Base-by-base conservation (phyloP, 1,139 yeast species). In the Hemisphaericaspora xylofermentans region DNA sequence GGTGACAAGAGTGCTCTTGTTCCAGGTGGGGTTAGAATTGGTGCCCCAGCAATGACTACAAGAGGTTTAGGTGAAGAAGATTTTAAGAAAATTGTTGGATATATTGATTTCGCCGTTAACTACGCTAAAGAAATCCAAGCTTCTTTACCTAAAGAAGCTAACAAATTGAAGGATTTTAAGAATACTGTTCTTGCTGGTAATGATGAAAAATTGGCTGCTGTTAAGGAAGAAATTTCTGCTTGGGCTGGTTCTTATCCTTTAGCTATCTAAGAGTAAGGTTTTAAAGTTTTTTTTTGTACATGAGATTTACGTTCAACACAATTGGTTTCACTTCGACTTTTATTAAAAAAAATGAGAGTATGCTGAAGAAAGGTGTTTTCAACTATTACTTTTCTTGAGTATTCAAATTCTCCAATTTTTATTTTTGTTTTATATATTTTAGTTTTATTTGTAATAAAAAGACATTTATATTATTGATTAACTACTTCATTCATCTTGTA, bases 11-110 rank as follows among this genome's bases (percentile, higher is more conserved):
- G 95, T 32, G 98, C 98, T 26, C 74, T 91, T 53, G 88, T 88
- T 69, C 98, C 98, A 56, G 88, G 95, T 40, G 98, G 98, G 52
- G 76, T 91, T 58, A 85, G 98, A 75, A 88, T 91, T 45, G 98
- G 98, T 54, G 88, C 98, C 34, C 98, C 98, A 44, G 97, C 97
- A 44, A 91, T 91, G 98, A 86, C 97, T 49, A 88, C 97, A 40
- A 84, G 98, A 74, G 97, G 97, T 22, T 84, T 91, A 57, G 84
- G 85, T 35, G 79, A 78, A 48, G 76, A 68, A 36, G 97, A 91
- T 57, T 91, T 91, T 56, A 80, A 72, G 50, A 76, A 79, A 61
- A 93, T 91, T 44, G 87, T 91, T 21, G 78, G 74, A 44, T 91
- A 84, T 76, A 88, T 91, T 58, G 93, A 89, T 71, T 73, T 75